phyloP scores from a whole-genome alignment of 352 stramenopile genomes.

The Chrysophaeum taylorii region DNA sequence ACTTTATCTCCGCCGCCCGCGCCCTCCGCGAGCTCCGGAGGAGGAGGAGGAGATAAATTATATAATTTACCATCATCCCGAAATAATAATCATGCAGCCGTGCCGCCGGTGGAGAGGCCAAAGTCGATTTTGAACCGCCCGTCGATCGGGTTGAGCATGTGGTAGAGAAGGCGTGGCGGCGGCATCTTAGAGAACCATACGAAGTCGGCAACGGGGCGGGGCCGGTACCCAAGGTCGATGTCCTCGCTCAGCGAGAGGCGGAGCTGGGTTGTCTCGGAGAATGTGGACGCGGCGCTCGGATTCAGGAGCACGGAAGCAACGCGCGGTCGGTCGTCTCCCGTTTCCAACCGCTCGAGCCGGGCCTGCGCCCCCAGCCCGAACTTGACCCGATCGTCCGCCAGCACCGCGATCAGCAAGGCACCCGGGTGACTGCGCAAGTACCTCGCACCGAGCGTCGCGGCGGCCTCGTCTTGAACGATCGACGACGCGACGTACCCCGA shows the following conservation, averaged over 20 bases:
- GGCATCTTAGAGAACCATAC: slow-evolving; percentile 6
- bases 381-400: slow-evolving; percentile 1
- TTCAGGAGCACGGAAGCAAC: slow-evolving; percentile 1
- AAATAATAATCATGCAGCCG: no score
- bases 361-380: neutral
- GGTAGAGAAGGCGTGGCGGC: neutral
- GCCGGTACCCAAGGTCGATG: neutral
- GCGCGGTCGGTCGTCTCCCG: neutral
- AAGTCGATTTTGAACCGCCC: slow-evolving; percentile 10
- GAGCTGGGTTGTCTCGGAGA: neutral
- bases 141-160: slow-evolving; percentile 15
- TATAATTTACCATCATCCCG: no score
- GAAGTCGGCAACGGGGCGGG: neutral
- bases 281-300: neutral
- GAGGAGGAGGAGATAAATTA: no score
- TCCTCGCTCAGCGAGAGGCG: no score
- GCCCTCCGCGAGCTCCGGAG: no score
- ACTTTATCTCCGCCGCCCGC: no score
- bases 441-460: neutral
- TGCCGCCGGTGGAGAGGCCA: neutral
- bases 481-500: neutral
- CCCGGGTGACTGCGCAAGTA: neutral
- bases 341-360: neutral
- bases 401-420: neutral
- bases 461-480: slow-evolving; percentile 1